phyloP scores from a whole-genome alignment of 352 stramenopile genomes.

The Phytophthora fragariaefolia region DNA sequence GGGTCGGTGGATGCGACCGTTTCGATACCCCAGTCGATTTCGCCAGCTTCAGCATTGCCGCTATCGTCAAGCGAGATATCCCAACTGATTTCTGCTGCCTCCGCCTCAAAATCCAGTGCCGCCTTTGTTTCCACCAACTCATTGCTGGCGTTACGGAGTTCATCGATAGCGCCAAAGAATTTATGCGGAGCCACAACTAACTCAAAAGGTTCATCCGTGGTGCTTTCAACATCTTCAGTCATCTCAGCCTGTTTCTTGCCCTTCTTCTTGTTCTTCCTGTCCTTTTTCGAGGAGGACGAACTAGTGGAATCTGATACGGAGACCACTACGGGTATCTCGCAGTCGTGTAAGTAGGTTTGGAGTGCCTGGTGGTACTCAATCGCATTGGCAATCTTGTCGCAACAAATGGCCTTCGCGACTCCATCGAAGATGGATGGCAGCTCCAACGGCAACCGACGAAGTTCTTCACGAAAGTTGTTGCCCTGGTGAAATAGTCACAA shows the following conservation, averaged over 20 bases:
- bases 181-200: constrained; percentile 42
- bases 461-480: constrained; percentile 66
- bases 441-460: constrained; percentile 61
- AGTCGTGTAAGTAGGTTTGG: constrained; percentile 71
- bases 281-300: constrained; percentile 44
- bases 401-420: constrained; percentile 53
- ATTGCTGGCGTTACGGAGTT: constrained; percentile 56
- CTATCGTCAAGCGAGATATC: constrained; percentile 67
- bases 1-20: constrained; percentile 34
- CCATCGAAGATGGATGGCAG: constrained; percentile 61
- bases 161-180: constrained; percentile 69
- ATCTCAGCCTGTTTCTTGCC: constrained; percentile 26
- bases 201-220: constrained; percentile 44
- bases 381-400: constrained; percentile 44
- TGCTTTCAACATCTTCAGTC: constrained; percentile 16
- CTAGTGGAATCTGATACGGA: constrained; percentile 8
- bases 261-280: constrained; percentile 52
- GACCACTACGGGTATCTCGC: constrained; percentile 45
- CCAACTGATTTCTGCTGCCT: constrained; percentile 75
- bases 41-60: constrained; percentile 31
- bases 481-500: constrained; percentile 36
- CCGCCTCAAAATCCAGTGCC: constrained; percentile 58
- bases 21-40: constrained; percentile 80
- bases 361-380: constrained; percentile 72
- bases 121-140: constrained; percentile 22